Evolutionary conservation across 2,329 filamentous ascomycete species (phyloP), one percentile per base, ranked within the genome.

Genomic region (Talaromyces sp.): DNA sequence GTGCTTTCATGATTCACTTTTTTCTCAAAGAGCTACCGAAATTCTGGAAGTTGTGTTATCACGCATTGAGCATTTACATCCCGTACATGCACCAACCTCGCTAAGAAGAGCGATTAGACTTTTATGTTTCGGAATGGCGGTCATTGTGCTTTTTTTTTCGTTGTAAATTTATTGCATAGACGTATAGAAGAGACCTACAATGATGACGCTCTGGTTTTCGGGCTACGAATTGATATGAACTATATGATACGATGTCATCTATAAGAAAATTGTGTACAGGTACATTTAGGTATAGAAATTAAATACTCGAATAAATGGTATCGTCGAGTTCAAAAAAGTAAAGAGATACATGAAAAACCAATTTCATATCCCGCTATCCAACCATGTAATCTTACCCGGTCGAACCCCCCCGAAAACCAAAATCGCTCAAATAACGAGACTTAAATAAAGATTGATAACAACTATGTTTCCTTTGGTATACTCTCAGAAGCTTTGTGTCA

Each of bases 401-500:
- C 43, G 13, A 33, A 16, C 13, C 49, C 7, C 6, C 49, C 7
- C 6, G 11, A 47, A 13, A 50, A 31, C 27, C 14, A 50, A n/a
- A 37, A 19, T 54, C 50, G 50, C 50, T 54, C 16, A 54, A 22
- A 58, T 27, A 43, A 27, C 35, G 43, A n/a, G 10, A 35, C 9
- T n/a, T 3, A 43, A 58, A 43, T 27, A 19, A 35, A 1, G 7
- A 43, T 31, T 35, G 8, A 10, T 16, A 13, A 16, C 6, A n/a
- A 22, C 19, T 9, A 45, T 11, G 56, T 10, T n/a, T 4, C 35
- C 19, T 56, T 37, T 50, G 6, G 9, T 35, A 54, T 19, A 59
- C 16, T 27, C 14, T 64, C 47, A 65, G 49, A 58, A 52, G 58
- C 24, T 65, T 19, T 65, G 63, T 24, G 62, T 64, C 19, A 65